A percentile compares a stretch with the other conserved stretches of the same genome.
Conservation (phyloP, 192 early-diverging fungal species). For the Coemansia sp. region DNA sequence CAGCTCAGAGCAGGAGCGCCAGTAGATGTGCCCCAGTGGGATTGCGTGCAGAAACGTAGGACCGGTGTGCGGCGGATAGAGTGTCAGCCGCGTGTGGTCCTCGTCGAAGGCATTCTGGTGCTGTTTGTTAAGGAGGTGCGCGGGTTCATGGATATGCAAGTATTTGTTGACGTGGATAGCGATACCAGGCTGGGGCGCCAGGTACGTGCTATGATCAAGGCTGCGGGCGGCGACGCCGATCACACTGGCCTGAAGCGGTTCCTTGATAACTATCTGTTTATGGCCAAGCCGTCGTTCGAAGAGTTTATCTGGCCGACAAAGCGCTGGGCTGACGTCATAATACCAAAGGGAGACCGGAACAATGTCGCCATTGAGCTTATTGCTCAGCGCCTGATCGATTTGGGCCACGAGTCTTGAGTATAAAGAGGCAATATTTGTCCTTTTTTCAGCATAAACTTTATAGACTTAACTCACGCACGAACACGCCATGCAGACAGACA, state of each 20-base stretch:
- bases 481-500: background rate
- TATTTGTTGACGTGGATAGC: conserved; percentile 85
- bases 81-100: conserved; percentile 64
- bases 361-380: conserved; percentile 66
- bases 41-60: conserved; percentile 51
- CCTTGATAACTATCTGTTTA: conserved; percentile 69
- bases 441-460: background rate
- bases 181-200: conserved; percentile 67
- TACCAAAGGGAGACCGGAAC: conserved; percentile 68
- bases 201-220: conserved; percentile 37
- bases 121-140: conserved; percentile 73
- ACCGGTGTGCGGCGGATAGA: conserved; percentile 24
- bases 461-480: background rate
- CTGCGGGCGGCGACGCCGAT: conserved; percentile 17
- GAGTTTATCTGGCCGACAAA: conserved; percentile 84
- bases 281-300: conserved; percentile 86
- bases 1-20: conserved; percentile 55
- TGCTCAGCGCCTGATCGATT: conserved; percentile 56
- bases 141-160: conserved; percentile 71
- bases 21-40: conserved; percentile 66
- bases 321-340: conserved; percentile 75
- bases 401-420: conserved; percentile 20
- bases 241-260: conserved; percentile 56
- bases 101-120: conserved; percentile 78
- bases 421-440: background rate